Evolutionary conservation across 2,329 filamentous ascomycete genomes (phyloP), one percentile per base, ranked within the genome.

Genomic region (Cryoendolithus antarcticus): DNA sequence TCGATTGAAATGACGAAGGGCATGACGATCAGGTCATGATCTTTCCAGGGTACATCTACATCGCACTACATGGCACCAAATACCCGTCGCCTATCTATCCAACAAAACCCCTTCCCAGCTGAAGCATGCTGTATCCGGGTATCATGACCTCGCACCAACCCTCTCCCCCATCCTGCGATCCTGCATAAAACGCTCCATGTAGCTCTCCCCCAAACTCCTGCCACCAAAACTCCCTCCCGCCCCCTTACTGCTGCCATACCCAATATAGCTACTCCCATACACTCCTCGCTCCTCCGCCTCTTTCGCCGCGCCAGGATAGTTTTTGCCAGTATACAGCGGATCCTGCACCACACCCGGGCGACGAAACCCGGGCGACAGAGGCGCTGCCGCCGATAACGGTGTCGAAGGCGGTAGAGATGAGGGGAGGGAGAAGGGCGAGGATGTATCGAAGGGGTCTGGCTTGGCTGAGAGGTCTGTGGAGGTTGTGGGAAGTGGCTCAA

Each of bases 141-240:
- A 19, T 27, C 24, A 27, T 8, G 24, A 27, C 24, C 24, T 27
- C 7, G 24, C 24, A 8, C 24, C 24, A 27, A 27, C 24, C 24
- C 24, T 27, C 24, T 27, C 24, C 24, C 24, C 24, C 5, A 2
- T 8, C 24, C 24, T 27, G 6, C 24, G 24, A 27, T 41, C 39
- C 34, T 56, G 53, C n/a, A 57, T 57, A 27, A 56, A 54, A 13
- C 48, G 41, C 7, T 50, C 52, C 58, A 61, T 61, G 35, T 51
- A 61, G 4, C 44, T 50, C 48, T 59, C 58, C 7, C 58, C 58
- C 13, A 60, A 35, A 31, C 46, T 51, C n/a, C 58, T 55, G 13
- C 39, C 48, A 12, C 46, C 51, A 34, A 56, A 55, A 3, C 45
- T 48, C 3, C 39, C 39, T 7, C 31, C 31, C 5, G 11, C 13